Evolutionary conservation across 306 rosid genomes (phyloP).

Genomic region (Ziziphus jujuba): DNA sequence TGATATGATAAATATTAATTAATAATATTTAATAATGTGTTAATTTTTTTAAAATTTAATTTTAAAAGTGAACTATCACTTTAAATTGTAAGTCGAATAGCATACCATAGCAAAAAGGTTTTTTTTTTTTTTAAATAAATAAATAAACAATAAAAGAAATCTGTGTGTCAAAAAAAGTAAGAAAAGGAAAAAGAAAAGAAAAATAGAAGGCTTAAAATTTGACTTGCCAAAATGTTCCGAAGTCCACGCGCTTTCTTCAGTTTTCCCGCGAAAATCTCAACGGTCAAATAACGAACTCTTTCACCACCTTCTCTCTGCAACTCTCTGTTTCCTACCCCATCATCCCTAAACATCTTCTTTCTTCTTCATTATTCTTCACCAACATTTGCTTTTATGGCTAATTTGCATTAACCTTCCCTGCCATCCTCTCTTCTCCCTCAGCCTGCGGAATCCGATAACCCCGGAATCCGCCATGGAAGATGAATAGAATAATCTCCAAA

Average conservation of each 20-base stretch:
- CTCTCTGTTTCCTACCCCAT: neutral
- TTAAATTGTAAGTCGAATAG: no score
- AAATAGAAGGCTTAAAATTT: neutral
- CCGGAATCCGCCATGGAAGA: constrained; percentile 97
- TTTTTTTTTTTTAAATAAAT: no score
- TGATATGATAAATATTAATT: no score
- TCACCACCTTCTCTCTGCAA: neutral
- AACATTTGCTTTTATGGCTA: neutral
- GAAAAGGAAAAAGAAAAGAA: neutral
- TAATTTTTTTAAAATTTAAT: no score
- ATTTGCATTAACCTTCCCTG: no score
- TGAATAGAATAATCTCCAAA: constrained; percentile 69
- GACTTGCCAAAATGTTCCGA: constrained; percentile 1
- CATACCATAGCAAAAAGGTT: no score
- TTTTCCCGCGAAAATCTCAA: constrained; percentile 50
- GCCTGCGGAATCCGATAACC: constrained; percentile 64
- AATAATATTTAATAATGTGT: no score
- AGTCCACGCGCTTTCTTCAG: constrained; percentile 28
- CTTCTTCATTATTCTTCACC: neutral
- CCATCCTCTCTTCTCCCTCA: no score
- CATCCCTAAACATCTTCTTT: neutral
- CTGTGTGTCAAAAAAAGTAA: no score
- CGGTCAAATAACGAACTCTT: constrained; percentile 22
- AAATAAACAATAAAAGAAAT: no score
- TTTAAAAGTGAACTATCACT: no score